phyloP scores from a whole-genome alignment of 306 rosid genomes.

The Dicorynia guianensis region DNA sequence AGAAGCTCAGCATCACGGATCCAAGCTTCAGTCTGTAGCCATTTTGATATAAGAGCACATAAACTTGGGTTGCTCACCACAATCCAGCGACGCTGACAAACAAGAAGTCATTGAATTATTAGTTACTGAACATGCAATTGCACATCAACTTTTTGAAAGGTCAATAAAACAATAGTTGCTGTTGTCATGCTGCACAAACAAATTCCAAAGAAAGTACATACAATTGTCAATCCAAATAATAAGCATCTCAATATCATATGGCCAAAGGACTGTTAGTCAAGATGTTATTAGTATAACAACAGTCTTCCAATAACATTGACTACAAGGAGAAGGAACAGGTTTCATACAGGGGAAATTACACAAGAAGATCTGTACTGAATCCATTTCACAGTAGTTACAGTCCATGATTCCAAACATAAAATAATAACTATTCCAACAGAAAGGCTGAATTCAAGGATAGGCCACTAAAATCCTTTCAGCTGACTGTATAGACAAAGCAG shows the following conservation, averaged over 20 bases:
- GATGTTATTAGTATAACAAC: conserved; percentile 4
- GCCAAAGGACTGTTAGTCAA: conserved; percentile 13
- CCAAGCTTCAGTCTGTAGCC: conserved; percentile 88
- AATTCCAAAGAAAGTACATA: conserved; percentile 8
- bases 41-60: conserved; percentile 68
- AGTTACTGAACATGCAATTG: conserved; percentile 33
- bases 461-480: conserved; percentile 16
- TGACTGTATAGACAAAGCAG: conserved; percentile 1
- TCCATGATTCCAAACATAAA: conserved; percentile 20
- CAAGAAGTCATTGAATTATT: conserved; percentile 42
- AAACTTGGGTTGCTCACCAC: conserved; percentile 81
- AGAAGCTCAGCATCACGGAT: conserved; percentile 72
- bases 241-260: conserved; percentile 29
- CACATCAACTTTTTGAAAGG: conserved; percentile 14
- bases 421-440: conserved; percentile 24
- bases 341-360: conserved; percentile 29
- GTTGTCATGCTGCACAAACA: conserved; percentile 14
- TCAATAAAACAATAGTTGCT: conserved; percentile 11
- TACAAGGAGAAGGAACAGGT: conserved; percentile 18
- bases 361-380: conserved; percentile 8
- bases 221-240: not conserved
- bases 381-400: conserved; percentile 5
- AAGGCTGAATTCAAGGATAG: not conserved
- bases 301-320: conserved; percentile 17
- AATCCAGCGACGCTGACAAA: conserved; percentile 82